Percentiles rank a stretch among this genome's conserved stretches.
phyloP scores from a whole-genome alignment of 129 eudicot species.

The Silybum marianum region DNA sequence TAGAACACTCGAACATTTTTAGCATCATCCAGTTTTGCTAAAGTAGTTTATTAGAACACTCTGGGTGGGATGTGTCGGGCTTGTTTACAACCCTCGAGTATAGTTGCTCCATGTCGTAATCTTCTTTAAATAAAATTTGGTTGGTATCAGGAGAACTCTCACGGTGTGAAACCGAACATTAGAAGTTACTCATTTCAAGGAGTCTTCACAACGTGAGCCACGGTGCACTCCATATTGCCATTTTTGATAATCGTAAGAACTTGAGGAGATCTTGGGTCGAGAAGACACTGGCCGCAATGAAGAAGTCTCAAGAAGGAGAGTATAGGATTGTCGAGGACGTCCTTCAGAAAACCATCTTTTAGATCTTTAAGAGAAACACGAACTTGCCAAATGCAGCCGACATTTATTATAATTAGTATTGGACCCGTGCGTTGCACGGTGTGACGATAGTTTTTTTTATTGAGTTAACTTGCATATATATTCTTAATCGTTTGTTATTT shows the following conservation, averaged over 20 bases:
- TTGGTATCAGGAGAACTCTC: constrained; percentile 35
- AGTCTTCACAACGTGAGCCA: neutral
- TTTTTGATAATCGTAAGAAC: constrained; percentile 46
- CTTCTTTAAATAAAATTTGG: neutral
- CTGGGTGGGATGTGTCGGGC: neutral
- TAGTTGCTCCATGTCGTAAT: neutral
- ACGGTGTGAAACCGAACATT: constrained; percentile 23
- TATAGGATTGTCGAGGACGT: constrained; percentile 49
- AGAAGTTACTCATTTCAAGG: constrained; percentile 20
- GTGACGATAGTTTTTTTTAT: too few relatives aligned
- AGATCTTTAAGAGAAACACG: too few relatives aligned
- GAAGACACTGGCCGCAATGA: constrained; percentile 47
- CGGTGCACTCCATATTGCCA: constrained; percentile 28
- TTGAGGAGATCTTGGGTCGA: constrained; percentile 53
- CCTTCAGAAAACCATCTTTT: constrained; percentile 49
- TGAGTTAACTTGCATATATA: too few relatives aligned
- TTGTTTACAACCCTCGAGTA: neutral
- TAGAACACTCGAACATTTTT: neutral
- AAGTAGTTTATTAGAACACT: neutral
- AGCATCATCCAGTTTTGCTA: neutral
- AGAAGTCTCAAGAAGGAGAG: constrained; percentile 61
- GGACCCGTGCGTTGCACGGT: too few relatives aligned
- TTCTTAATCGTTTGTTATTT: too few relatives aligned
- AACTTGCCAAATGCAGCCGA: too few relatives aligned
- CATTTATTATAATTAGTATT: too few relatives aligned